Evolutionary conservation across 805 yeast genomes (phyloP).

Genomic region (Zygosaccharomyces kombuchaensis): DNA sequence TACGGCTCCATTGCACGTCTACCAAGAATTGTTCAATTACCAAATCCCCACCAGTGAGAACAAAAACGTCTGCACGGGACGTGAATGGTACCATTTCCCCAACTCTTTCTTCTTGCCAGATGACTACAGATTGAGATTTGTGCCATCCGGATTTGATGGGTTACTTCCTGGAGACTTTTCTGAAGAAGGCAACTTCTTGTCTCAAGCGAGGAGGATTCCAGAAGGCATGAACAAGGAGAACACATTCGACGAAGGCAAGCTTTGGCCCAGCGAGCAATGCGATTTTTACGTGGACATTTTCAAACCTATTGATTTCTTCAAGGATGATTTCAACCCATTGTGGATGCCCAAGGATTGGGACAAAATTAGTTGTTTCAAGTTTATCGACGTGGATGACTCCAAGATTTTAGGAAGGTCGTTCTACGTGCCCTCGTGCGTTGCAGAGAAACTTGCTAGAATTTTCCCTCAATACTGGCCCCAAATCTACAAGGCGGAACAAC

Average conservation of each 20-base stretch:
- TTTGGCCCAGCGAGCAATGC: conserved; percentile 50
- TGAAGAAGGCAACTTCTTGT: conserved; percentile 38
- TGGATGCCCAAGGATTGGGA: conserved; percentile 42
- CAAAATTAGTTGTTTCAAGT: conserved; percentile 42
- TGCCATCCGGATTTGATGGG: conserved; percentile 78
- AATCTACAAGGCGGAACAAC: conserved; percentile 39
- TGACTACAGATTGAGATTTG: conserved; percentile 59
- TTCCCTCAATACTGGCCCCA: conserved; percentile 17
- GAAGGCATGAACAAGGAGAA: conserved; percentile 72
- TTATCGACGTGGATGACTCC: conserved; percentile 53
- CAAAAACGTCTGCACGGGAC: conserved; percentile 75
- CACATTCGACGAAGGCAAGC: conserved; percentile 54
- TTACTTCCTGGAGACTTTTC: conserved; percentile 81
- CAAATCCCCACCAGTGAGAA: conserved; percentile 27
- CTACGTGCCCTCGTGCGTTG: conserved; percentile 44
- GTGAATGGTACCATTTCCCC: conserved; percentile 94
- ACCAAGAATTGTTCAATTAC: conserved; percentile 36
- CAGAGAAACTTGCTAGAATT: conserved; percentile 25
- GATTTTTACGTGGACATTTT: conserved; percentile 67
- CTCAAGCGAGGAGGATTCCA: conserved; percentile 49
- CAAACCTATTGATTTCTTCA: conserved; percentile 41
- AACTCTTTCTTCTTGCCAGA: conserved; percentile 76
- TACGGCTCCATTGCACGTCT: conserved; percentile 65
- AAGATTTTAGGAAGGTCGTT: conserved; percentile 51
- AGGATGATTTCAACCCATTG: conserved; percentile 39